Base-by-base conservation (phyloP, 495 filamentous ascomycete species). In the Neurospora sp. region DNA sequence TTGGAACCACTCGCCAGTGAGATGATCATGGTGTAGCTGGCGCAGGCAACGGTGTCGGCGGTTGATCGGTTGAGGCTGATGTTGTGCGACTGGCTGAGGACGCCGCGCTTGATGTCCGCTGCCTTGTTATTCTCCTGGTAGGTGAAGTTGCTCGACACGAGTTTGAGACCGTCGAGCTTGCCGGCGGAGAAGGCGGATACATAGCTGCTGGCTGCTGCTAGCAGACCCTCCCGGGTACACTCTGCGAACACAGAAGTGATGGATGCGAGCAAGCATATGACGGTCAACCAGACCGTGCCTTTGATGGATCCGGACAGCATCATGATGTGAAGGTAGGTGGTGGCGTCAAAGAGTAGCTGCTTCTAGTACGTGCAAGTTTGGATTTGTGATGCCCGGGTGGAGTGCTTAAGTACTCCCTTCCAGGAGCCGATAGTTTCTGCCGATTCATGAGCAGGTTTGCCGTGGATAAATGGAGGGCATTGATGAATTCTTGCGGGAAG, bases 81-180 rank as follows among this genome's bases (percentile, higher is more conserved):
- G 71, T 77, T 82, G 35, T 84, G 76, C 17, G 80, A 72, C 59
- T 79, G 74, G 73, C 65, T 70, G 8, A 85, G 72, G n/a, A 82
- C 76, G 9, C 81, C 80, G 37, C 73, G 77, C 45, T 74, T 75
- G 72, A 82, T 73, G 70, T 80, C 78, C 7, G 76, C 61, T 3
- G 70, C 76, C 53, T 82, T 82, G 76, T 85, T 85, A 73, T 85
- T 84, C 71, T 82, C 75, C 38, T 78, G 78, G 74, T 85, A 85
- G 9, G 77, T 82, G 71, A 81, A 83, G 76, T 84, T 82, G 40
- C 68, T 71, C 10, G 80, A 70, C 5, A 77, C 68, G 10, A 82
- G 73, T 40, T 74, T 70, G 22, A 84, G 79, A 3, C 69, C 70
- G 45, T 70, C 72, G 31, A 78, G 61, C 22, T 38, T 80, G 7